Percentiles rank a stretch among this genome's conserved stretches.
Conservation (phyloP, 2,329 filamentous ascomycete genomes). For the Penicillium rolfsii region DNA sequence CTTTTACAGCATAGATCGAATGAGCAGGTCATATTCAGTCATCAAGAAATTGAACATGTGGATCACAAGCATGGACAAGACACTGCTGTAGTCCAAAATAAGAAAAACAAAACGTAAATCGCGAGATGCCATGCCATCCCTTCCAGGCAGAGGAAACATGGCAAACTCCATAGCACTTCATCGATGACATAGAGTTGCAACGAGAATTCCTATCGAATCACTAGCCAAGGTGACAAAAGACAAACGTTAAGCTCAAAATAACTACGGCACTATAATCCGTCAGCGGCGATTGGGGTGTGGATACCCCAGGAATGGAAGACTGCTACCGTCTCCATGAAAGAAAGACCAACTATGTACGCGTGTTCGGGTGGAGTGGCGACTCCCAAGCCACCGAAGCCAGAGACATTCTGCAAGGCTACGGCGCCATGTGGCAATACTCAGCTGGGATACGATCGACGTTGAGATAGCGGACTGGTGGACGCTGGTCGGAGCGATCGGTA, state of each 20-base stretch:
- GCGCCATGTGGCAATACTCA: slow-evolving; percentile 29
- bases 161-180: neutral
- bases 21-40: neutral
- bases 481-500: neutral
- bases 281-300: neutral
- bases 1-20: neutral
- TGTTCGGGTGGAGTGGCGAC: slow-evolving; percentile 25
- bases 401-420: slow-evolving; percentile 33
- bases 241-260: slow-evolving; percentile 1
- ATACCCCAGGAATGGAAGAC: slow-evolving; percentile 27
- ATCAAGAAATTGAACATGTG: neutral
- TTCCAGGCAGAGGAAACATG: neutral
- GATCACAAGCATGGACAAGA: neutral
- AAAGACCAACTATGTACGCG: slow-evolving; percentile 24
- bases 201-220: slow-evolving; percentile 2
- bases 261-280: neutral
- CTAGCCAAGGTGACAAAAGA: neutral
- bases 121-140: slow-evolving; percentile 1
- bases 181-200: neutral
- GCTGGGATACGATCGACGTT: slow-evolving; percentile 17
- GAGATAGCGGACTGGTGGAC: neutral
- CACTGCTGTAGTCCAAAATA: too few relatives aligned
- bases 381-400: slow-evolving; percentile 12
- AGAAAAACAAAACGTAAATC: neutral
- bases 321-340: slow-evolving; percentile 25